Base-by-base conservation (phyloP, 305 asterid genomes). In the Petunia hybrid region DNA sequence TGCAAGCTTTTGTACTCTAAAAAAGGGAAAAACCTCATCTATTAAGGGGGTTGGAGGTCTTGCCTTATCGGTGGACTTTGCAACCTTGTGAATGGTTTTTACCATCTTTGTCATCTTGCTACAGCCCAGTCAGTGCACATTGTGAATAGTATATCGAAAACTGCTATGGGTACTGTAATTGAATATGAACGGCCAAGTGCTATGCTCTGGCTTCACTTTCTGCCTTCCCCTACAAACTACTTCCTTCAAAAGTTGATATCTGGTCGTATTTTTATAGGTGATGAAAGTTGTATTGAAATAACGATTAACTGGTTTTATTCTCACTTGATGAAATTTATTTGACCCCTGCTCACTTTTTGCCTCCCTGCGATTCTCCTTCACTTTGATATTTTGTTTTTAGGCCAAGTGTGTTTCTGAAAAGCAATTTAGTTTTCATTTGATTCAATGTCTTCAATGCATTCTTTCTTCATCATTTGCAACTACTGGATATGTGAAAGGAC, bases 21-120 rank as follows among this genome's bases (percentile, higher is more conserved):
- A 6, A 73, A 73, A 51, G 2, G 64, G 78, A 36, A 46, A 53
- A 48, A 14, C 46, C 46, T 48, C 79, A 51, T 74, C 55, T 74
- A 74, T 36, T 53, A 35, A 36, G 13, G 46, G n/a, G 35, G 46
- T 13, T 35, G 78, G 78, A 36, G 78, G 36, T 73, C 38, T 38
- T 51, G 36, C 1, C 46, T 51, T 51, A 35, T 51, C 63, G 13
- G 36, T 51, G 63, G 36, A 51, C 63, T 36, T 73, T 13, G 48
- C 46, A 48, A 73, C 48, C 46, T 73, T 48, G 36, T 51, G 78
- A 45, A 73, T 73, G 22, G 46, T 51, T 73, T 71, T 51, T 35
- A 12, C 45, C 78, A 51, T 35, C 78, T 39, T 13, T 74, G 79
- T 14, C 63, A 51, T 73, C 38, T 39, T 43, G 13, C 31, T 71